phyloP scores from a whole-genome alignment of 495 filamentous ascomycete species.

The Lepraria neglecta region DNA sequence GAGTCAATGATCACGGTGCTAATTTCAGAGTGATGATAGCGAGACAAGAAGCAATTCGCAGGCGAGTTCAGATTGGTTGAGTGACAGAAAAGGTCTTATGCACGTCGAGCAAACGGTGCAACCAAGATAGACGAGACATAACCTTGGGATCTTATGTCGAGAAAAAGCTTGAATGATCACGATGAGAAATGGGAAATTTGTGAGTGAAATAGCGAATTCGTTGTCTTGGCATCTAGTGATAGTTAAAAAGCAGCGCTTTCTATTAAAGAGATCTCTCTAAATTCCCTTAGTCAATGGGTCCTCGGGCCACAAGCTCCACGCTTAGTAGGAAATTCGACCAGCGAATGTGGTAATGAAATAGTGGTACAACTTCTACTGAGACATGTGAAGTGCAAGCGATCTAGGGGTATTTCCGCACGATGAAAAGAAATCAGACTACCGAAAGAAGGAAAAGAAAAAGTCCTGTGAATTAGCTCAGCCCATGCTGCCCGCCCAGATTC shows the following conservation, averaged over 20 bases:
- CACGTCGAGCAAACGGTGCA: too few relatives aligned
- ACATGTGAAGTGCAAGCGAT: background rate
- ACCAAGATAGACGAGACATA: too few relatives aligned
- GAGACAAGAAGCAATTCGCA: too few relatives aligned
- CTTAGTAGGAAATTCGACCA: background rate
- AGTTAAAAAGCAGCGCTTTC: conserved; percentile 1
- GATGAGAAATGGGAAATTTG: too few relatives aligned
- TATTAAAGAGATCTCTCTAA: background rate
- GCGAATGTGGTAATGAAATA: background rate
- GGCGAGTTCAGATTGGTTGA: too few relatives aligned
- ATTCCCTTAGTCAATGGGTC: too few relatives aligned
- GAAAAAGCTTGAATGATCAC: too few relatives aligned
- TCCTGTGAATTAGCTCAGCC: conserved; percentile 1
- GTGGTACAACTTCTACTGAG: background rate
- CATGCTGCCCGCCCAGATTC: conserved; percentile 15
- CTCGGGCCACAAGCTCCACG: background rate
- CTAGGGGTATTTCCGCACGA: conserved; percentile 7
- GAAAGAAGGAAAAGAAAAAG: background rate
- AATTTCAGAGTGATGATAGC: too few relatives aligned
- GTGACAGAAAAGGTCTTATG: too few relatives aligned
- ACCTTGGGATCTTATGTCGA: too few relatives aligned
- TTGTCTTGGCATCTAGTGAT: background rate
- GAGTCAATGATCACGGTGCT: too few relatives aligned
- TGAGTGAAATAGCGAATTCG: background rate
- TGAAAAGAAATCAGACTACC: background rate